Evolutionary conservation across 2,329 filamentous ascomycete species (phyloP), one percentile per base, ranked within the genome.

Genomic region (Colletotrichum siamense): DNA sequence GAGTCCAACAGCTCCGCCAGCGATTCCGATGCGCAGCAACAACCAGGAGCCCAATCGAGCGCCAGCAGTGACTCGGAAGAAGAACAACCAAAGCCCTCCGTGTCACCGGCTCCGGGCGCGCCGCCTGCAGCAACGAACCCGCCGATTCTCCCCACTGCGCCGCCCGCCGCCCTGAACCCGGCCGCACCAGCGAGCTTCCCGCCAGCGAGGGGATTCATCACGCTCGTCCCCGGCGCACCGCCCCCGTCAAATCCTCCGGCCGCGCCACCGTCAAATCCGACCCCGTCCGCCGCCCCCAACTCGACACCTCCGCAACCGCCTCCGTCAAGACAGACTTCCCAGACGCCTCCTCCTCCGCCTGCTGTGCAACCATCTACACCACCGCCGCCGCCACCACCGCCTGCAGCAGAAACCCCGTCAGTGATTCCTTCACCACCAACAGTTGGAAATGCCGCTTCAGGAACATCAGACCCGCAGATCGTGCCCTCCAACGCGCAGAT

Each of bases 151-250:
- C 63, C 73, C 3, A 39, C 16, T 8, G 34, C 67, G 13, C 72
- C 68, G 22, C 72, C 71, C 5, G 64, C 70, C 28, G 26, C 66
- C 9, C 10, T 68, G n/a, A 49, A 73, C 34, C 63, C 63, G 7
- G 44, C 64, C 4, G 6, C 24, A 12, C 26, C 57, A 5, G 36
- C 32, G 6, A 52, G 26, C 3, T 5, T 76, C 5, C 70, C 70
- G 2, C 73, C 73, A 1, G 26, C 70, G 16, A 52, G 73, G 22
- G 73, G 73, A 7, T 76, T 76, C 44, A 59, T 76, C 57, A 76
- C 74, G 5, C 57, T 76, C 32, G 74, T 76, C 1, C 74, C 74
- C n/a, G 64, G 70, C 16, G 70, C 70, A 3, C 74, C 74, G 24
- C 44, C 64, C 3, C n/a, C 73, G 4, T 28, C 55, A 3, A 30